Evolutionary conservation across 306 rosid species (phyloP), one percentile per base, ranked within the genome.

Genomic region (Pyrus betulifolia): DNA sequence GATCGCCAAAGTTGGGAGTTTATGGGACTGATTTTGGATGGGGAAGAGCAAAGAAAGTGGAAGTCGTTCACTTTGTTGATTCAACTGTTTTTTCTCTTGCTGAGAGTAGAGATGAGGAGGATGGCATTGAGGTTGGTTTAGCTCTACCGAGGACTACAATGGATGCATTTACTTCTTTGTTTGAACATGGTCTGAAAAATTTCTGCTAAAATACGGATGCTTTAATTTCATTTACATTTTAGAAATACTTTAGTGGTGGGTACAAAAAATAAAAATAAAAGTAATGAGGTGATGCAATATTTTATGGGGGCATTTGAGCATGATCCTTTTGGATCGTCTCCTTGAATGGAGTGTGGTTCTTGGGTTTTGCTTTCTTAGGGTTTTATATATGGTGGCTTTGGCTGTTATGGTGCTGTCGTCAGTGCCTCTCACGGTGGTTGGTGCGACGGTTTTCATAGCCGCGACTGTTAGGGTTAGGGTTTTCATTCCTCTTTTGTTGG

Each of bases 11-110:
- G 13, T 64, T 71, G 25, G 71, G 66, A 9, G 27, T 63, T 33
- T 78, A 78, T 54, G 72, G 27, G 22, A 71, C 35, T n/a, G 72
- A 63, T 63, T 78, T 78, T 54, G 77, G 82, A 70, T 61, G 62
- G 71, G 72, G 77, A 6, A 63, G 77, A 25, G 69, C 77, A 14
- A 52, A 33, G 30, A 71, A 35, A 49, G 45, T n/a, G 3, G 71
- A 78, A 15, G 19, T 51, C 8, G 65, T 61, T 49, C 75, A 45
- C 45, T 44, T 49, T 17, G 19, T 28, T 21, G 71, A 46, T 75
- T 40, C 58, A 5, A 23, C 8, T 2, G 22, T 12, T 15, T 44
- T 71, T 63, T 31, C 77, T 21, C 52, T 78, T 15, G 57, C 70
- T 22, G 82, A 71, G 72, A 60, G 66, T 62, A 23, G 77, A 51